These are phyloP conservation scores for Coleophoma cylindrospora DNA, from an alignment of 2,329 filamentous ascomycete genomes.

Conservation along the genomic window DNA sequence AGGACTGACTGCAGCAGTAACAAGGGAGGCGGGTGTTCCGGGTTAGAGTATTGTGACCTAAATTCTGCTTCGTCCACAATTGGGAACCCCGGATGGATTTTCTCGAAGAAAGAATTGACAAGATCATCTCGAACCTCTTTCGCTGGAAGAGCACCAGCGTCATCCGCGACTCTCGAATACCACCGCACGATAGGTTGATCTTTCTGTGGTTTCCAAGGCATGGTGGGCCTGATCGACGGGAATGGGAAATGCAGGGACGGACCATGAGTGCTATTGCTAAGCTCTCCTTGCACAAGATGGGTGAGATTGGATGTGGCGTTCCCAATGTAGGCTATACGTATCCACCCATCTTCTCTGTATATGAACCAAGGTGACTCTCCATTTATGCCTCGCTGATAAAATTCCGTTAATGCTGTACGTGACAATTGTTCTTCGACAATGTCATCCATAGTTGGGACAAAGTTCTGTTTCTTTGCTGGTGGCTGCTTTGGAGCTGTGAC, in stretches of 20 bases:
- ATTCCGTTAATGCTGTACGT: slow-evolving; percentile 10
- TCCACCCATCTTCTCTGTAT: slow-evolving; percentile 8
- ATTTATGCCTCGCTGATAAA: slow-evolving; percentile 11
- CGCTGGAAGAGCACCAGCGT: slow-evolving; percentile 10
- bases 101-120: slow-evolving; percentile 16
- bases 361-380: slow-evolving; percentile 7
- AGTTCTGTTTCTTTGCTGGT: not conserved
- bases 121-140: slow-evolving; percentile 20
- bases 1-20: slow-evolving; percentile 24
- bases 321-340: slow-evolving; percentile 15
- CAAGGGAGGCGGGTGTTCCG: slow-evolving; percentile 18
- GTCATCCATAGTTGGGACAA: not conserved
- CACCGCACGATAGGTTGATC: slow-evolving; percentile 6
- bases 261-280: slow-evolving; percentile 4
- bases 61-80: slow-evolving; percentile 19
- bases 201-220: slow-evolving; percentile 13
- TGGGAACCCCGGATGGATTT: slow-evolving; percentile 19
- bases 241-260: slow-evolving; percentile 12
- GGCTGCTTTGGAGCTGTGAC: not conserved
- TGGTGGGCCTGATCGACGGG: slow-evolving; percentile 11
- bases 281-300: slow-evolving; percentile 9
- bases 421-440: slow-evolving; percentile 5
- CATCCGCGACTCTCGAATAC: slow-evolving; percentile 6
- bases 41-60: slow-evolving; percentile 5
- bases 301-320: slow-evolving; percentile 8